Base-by-base conservation (phyloP, 2,329 filamentous ascomycete genomes). In the Myriosclerotinia scirpicola region DNA sequence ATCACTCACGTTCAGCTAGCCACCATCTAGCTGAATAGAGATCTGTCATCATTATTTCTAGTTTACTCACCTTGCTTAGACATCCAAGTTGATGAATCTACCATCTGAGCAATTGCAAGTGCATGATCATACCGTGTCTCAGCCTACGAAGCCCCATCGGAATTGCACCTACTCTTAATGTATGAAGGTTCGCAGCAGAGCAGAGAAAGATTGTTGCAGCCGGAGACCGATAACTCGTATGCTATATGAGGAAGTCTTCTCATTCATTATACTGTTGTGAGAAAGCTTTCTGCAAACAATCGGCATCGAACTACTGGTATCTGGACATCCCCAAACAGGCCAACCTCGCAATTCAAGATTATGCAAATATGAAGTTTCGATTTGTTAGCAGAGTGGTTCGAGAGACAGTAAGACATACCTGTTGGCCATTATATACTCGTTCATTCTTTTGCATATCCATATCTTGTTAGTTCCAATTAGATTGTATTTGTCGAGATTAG, bases 11-110 rank as follows among this genome's bases (percentile, higher is more conserved):
- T 22, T 48, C 42, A 59, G 56, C 30, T 26, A 48, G 42, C 20
- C 17, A 59, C 11, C 12, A 3, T 5, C 1, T 11, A 60, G 34
- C 56, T 6, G n/a, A 38, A 50, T 48, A 50, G 56, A 60, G 56
- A 60, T 60, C 44, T 60, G 56, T 60, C 56, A 60, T 60, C 42
- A 52, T 15, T 52, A 17, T 42, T 26, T 26, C 26, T 46, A 17
- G 6, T 59, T 59, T 17, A 36, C 55, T 3, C 20, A 20, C 12
- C 50, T 5, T 50, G 46, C 5, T 46, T 20, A 20, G n/a, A n/a
- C 11, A 22, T 12, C 4, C 46, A 20, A 34, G 30, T 9, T 20
- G 40, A 58, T 58, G 40, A 36, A 14, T 44, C 26, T 17, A 34
- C 20, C 4, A 26, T 54, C 46, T 17, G 40, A 34, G 42, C 40